These are phyloP conservation scores for Talaromyces atroroseus DNA, from an alignment of 2,329 filamentous ascomycete species.

Conservation along the genomic window DNA sequence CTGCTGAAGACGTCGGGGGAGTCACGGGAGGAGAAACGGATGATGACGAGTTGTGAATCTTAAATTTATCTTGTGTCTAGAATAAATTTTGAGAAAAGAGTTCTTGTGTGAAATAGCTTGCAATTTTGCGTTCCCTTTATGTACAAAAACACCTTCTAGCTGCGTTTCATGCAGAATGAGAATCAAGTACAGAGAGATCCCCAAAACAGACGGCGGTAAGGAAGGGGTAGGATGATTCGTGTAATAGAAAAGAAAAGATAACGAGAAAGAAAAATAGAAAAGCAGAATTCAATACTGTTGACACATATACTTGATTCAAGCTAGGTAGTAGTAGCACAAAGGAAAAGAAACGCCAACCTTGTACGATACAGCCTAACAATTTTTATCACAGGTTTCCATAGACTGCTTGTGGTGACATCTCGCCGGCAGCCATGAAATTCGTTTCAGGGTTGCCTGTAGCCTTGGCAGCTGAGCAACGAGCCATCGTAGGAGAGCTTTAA, in stretches of 20 bases:
- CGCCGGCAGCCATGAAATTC: conserved; percentile 71
- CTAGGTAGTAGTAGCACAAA: conserved; percentile 17
- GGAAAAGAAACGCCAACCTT: conserved; percentile 14
- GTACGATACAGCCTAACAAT: conserved; percentile 7
- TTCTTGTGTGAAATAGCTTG: not conserved
- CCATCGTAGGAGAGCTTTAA: conserved; percentile 90
- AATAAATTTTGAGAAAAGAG: not conserved
- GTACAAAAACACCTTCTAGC: conserved; percentile 12
- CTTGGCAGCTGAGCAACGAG: conserved; percentile 91
- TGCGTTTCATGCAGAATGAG: conserved; percentile 10
- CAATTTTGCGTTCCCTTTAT: conserved; percentile 10
- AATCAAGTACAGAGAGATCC: conserved; percentile 8
- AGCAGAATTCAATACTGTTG: conserved; percentile 6
- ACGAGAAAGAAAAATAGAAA: not conserved
- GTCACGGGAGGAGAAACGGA: conserved; percentile 33
- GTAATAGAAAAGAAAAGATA: not conserved
- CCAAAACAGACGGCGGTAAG: conserved; percentile 1
- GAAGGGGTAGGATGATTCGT: conserved; percentile 9
- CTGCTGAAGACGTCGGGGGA: conserved; percentile 12
- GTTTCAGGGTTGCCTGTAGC: conserved; percentile 71
- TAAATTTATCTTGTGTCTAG: conserved; percentile 3
- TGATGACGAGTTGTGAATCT: conserved; percentile 33
- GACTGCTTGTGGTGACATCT: conserved; percentile 38
- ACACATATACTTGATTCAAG: conserved; percentile 8
- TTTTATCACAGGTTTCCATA: conserved; percentile 29